Base-by-base conservation (phyloP, 2,329 filamentous ascomycete genomes). In the Ciborinia camelliae region DNA sequence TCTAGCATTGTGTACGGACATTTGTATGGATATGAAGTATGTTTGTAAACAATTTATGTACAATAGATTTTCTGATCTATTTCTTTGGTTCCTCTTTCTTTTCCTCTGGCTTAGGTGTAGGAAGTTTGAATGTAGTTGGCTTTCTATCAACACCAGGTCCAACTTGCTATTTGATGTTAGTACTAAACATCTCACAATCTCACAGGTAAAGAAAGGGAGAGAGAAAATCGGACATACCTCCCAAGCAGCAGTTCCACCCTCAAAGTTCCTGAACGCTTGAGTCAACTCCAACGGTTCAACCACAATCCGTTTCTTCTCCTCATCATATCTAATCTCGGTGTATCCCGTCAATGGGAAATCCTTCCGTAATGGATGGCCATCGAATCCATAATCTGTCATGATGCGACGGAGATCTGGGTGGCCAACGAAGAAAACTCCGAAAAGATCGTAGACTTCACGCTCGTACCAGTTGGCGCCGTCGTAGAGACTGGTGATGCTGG, bases 291-390 rank as follows among this genome's bases (percentile, higher is more conserved):
- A 83, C 48, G 96, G 95, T 83, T 99, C 96, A 39, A 96, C 94
- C 67, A 99, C 94, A 76, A 99, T 97, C 68, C 95, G 87, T 87
- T 99, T 99, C 90, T 97, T 99, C 85, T 99, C 96, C 81, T 99
- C 95, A 72, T 99, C 95, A 76, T 96, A 99, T 75, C 95, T 86
- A 71, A 99, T 90, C 82, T 99, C 96, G 41, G 95, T 99, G 82
- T 99, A 99, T 55, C 95, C 95, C 2, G 95, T 97, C 77, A 99
- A 81, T 28, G 95, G 95, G 82, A 99, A 99, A 77, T 99, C 95
- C 82, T 99, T 99, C 76, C 96, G 87, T 76, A 99, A 81, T 50
- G 95, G 95, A 81, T 99, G 95, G 62, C 95, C 95, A 78, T 99
- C 96, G 75, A 99, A 99, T 62, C 95, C 95, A 78, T 99, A 99